Evolutionary conservation across 768 basidiomycete genomes (phyloP), one percentile per base, ranked within the genome.

Genomic region (Pisolithus tinctorius): DNA sequence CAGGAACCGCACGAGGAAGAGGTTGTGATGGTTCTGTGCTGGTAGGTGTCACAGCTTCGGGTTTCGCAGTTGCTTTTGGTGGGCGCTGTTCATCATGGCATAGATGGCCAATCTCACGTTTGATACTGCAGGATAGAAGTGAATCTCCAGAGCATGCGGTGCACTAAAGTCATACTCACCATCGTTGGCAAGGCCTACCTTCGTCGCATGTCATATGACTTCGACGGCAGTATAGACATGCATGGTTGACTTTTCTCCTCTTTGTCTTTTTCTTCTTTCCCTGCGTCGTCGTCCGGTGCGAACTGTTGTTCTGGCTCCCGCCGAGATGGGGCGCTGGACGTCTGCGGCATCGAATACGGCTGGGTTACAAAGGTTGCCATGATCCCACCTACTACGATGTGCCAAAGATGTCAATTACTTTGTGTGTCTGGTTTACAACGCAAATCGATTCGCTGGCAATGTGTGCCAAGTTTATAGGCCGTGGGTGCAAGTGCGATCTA

Each of bases 201-300:
- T 90, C 89, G 63, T 91, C 89, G 71, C 89, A 91, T 7, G 87
- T 89, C 88, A 92, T 89, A 80, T 89, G 88, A 74, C 89, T 92
- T 54, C 90, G 75, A 64, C 92, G 78, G 70, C 93, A 96, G 68
- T 94, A 96, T 40, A 96, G 72, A 65, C 93, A 96, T 5, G 93
- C 93, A 71, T 93, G 91, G 66, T 91, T 91, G 52, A 91, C 89
- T 66, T 93, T 93, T 50, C 89, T 73, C 55, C 90, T 72, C 69
- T 88, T 89, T 10, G 80, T 55, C 52, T 73, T 73, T 60, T 69
- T 71, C 67, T 73, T 77, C 63, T 68, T 72, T 9, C 62, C 62
- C 62, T 17, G 60, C 55, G 17, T 65, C 63, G 29, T 68, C 61
- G 27, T 68, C 72, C 55, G 69, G 69, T 6, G 56, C 54, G 14